A percentile compares a stretch with the other conserved stretches of the same genome.
Conservation (phyloP, 352 stramenopile species). For the Globisporangium parvum region DNA sequence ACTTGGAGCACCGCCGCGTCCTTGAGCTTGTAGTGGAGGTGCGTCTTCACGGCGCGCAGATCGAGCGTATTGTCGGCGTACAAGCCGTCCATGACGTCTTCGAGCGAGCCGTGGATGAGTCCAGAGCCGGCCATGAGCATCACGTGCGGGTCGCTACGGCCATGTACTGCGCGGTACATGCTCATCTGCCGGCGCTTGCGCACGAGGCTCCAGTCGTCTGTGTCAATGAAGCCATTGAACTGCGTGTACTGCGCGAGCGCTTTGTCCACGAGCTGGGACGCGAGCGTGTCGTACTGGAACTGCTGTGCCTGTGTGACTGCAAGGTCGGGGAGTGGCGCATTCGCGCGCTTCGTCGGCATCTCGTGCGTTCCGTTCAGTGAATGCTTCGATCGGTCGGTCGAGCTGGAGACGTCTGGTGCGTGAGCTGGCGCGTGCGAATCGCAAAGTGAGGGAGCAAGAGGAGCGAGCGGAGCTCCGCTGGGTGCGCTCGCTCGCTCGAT, state of each 20-base stretch:
- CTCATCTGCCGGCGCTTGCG: constrained; percentile 16
- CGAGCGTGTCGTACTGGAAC: constrained; percentile 7
- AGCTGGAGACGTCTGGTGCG: neutral
- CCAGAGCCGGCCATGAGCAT: constrained; percentile 5
- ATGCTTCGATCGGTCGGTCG: no score
- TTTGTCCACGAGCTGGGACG: constrained; percentile 1
- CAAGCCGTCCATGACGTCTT: constrained; percentile 37
- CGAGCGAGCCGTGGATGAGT: constrained; percentile 3
- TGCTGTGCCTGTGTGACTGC: neutral
- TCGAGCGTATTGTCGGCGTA: constrained; percentile 33
- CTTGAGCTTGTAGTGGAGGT: constrained; percentile 24
- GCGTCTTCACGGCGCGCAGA: constrained; percentile 19
- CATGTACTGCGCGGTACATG: constrained; percentile 8
- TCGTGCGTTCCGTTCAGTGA: no score
- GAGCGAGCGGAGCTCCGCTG: no score
- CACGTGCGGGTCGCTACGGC: neutral
- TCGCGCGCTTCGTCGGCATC: no score
- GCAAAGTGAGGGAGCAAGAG: constrained; percentile 1
- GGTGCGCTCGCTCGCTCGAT: neutral
- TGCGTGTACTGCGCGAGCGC: constrained; percentile 12
- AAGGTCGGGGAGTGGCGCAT: neutral
- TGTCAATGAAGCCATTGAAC: constrained; percentile 15
- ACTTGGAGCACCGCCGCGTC: constrained; percentile 24
- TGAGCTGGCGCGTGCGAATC: constrained; percentile 1
- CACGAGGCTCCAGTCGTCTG: constrained; percentile 12